phyloP scores from a whole-genome alignment of 2,329 filamentous ascomycete species.

The Penicillium sumatraense region DNA sequence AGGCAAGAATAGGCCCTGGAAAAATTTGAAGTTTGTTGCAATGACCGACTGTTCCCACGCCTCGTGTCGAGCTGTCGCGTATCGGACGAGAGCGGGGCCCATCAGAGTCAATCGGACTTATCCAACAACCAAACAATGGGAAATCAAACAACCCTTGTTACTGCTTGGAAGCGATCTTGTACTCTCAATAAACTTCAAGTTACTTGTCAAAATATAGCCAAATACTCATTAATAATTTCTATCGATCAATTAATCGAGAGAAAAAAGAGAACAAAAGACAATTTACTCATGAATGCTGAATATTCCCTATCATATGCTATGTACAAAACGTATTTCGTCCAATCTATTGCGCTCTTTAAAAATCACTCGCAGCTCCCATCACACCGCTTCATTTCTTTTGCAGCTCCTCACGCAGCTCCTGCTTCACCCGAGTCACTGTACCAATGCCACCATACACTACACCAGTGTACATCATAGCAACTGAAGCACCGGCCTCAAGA shows the following conservation, averaged over 20 bases:
- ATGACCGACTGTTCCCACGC: background rate
- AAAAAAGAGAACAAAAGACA: background rate
- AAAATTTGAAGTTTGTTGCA: background rate
- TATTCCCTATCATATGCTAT: conserved; percentile 21
- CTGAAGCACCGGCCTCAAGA: conserved; percentile 84
- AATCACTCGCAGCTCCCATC: conserved; percentile 1
- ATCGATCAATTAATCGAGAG: background rate
- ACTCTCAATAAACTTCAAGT: too few relatives aligned
- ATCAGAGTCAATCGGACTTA: background rate
- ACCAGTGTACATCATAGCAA: conserved; percentile 90
- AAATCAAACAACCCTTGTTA: too few relatives aligned
- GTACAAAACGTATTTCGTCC: conserved; percentile 19
- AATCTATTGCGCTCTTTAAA: conserved; percentile 6
- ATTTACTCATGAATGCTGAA: conserved; percentile 7
- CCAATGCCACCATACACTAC: conserved; percentile 67
- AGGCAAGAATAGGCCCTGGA: conserved; percentile 10
- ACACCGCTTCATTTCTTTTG: conserved; percentile 30
- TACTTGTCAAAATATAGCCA: too few relatives aligned
- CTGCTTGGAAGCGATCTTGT: too few relatives aligned
- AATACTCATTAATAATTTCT: too few relatives aligned
- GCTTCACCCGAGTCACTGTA: conserved; percentile 60
- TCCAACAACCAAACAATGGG: background rate
- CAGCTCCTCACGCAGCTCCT: conserved; percentile 50
- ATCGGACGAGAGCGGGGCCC: conserved; percentile 15
- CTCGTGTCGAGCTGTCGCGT: background rate